These are phyloP conservation scores for Salix purpurea DNA, from an alignment of 345 rosid genomes.

Conservation along the genomic window DNA sequence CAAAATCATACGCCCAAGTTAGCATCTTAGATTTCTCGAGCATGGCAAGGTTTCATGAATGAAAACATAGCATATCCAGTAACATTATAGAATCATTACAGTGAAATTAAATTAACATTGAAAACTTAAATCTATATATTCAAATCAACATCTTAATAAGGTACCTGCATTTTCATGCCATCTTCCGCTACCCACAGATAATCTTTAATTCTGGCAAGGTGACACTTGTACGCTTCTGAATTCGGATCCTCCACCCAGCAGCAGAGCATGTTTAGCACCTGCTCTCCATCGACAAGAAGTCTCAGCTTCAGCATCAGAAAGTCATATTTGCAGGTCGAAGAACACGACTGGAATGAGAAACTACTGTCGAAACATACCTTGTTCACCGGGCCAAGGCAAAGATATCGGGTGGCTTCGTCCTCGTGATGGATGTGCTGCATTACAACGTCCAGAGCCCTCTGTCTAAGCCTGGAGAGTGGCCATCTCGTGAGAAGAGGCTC, in stretches of 20 bases:
- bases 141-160: too few relatives aligned
- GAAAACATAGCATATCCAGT: too few relatives aligned
- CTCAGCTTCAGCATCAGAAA: too few relatives aligned
- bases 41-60: too few relatives aligned
- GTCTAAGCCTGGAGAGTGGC: slow-evolving; percentile 53
- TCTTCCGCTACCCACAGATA: slow-evolving; percentile 64
- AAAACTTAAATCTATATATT: too few relatives aligned
- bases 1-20: too few relatives aligned
- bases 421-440: slow-evolving; percentile 64
- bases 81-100: too few relatives aligned
- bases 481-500: slow-evolving; percentile 53
- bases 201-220: slow-evolving; percentile 53
- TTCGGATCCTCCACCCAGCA: slow-evolving; percentile 57
- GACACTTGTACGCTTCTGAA: slow-evolving; percentile 46
- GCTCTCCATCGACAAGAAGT: neutral
- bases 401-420: slow-evolving; percentile 46
- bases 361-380: slow-evolving; percentile 37
- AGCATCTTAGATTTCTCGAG: too few relatives aligned
- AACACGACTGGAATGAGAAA: neutral
- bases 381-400: slow-evolving; percentile 48
- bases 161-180: slow-evolving; percentile 73
- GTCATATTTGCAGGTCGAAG: too few relatives aligned
- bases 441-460: slow-evolving; percentile 38
- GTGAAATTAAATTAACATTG: too few relatives aligned
- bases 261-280: slow-evolving; percentile 57